Conservation (phyloP, 2,329 filamentous ascomycete genomes). For the Alternaria dauci region DNA sequence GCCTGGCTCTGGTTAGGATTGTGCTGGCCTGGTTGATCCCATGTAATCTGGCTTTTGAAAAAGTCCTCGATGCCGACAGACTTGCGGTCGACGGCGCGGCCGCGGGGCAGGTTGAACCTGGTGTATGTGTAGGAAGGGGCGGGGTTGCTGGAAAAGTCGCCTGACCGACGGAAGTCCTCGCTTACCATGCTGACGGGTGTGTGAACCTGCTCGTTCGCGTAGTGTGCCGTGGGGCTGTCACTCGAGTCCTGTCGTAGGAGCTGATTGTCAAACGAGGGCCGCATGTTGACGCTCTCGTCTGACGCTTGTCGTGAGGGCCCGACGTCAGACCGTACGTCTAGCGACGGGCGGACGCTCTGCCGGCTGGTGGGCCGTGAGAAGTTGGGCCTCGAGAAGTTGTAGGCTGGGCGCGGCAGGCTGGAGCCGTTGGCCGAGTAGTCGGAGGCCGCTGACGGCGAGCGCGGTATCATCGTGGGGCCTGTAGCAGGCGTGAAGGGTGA, state of each 20-base stretch:
- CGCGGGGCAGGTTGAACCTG: conserved; percentile 83
- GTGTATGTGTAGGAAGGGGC: conserved; percentile 85
- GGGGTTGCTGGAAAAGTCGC: conserved; percentile 59
- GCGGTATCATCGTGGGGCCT: conserved; percentile 64
- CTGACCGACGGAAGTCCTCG: conserved; percentile 69
- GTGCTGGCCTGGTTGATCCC: conserved; percentile 62
- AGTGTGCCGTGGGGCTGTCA: conserved; percentile 64
- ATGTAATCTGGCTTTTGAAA: conserved; percentile 63
- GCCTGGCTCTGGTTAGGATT: conserved; percentile 40
- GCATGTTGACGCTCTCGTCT: conserved; percentile 47
- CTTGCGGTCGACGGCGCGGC: conserved; percentile 75
- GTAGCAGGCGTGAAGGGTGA: conserved; percentile 71
- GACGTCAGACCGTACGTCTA: conserved; percentile 50
- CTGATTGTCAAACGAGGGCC: conserved; percentile 51
- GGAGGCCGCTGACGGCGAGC: conserved; percentile 86
- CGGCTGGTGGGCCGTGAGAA: conserved; percentile 91
- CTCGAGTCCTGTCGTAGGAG: conserved; percentile 52
- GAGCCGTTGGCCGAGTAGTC: conserved; percentile 72
- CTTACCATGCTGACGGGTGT: conserved; percentile 78
- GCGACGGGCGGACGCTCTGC: conserved; percentile 64
- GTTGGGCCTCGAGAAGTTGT: conserved; percentile 81
- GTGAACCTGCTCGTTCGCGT: conserved; percentile 70
- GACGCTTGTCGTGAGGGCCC: conserved; percentile 47
- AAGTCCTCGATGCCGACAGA: conserved; percentile 51
- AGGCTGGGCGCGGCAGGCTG: conserved; percentile 73